phyloP scores from a whole-genome alignment of 2,329 filamentous ascomycete genomes.

The Cryphonectria nitschkei region DNA sequence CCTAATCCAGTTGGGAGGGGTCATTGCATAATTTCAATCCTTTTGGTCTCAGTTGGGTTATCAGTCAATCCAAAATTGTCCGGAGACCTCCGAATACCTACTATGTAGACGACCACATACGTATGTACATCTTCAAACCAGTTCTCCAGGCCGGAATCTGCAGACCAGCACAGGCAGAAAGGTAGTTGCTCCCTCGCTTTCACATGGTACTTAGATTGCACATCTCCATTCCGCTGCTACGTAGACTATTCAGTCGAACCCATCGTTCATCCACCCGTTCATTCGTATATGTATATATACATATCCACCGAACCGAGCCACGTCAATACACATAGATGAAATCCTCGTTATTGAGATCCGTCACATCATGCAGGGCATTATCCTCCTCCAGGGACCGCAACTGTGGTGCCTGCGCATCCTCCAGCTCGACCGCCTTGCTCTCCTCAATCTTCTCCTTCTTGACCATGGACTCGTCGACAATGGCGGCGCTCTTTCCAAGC shows the following conservation, averaged over 20 bases:
- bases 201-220: no score
- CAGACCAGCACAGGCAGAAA: no score
- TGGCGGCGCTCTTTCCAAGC: conserved; percentile 61
- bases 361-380: conserved; percentile 51
- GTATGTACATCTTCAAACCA: no score
- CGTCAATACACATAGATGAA: conserved; percentile 58
- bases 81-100: no score
- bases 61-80: no score
- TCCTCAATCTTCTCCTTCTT: conserved; percentile 50
- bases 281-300: neutral
- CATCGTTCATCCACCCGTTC: no score
- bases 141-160: no score
- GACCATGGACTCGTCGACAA: conserved; percentile 62
- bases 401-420: conserved; percentile 32
- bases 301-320: neutral
- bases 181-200: no score
- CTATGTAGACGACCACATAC: no score
- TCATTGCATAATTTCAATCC: no score
- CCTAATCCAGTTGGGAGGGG: no score
- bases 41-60: no score
- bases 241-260: neutral
- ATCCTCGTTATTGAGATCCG: conserved; percentile 63
- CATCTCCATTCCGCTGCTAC: neutral
- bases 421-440: conserved; percentile 39
- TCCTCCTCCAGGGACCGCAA: conserved; percentile 45